Evolutionary conservation across 179 eudicot species (phyloP), one percentile per base, ranked within the genome.

Genomic region (Sideroxylon spinosum): DNA sequence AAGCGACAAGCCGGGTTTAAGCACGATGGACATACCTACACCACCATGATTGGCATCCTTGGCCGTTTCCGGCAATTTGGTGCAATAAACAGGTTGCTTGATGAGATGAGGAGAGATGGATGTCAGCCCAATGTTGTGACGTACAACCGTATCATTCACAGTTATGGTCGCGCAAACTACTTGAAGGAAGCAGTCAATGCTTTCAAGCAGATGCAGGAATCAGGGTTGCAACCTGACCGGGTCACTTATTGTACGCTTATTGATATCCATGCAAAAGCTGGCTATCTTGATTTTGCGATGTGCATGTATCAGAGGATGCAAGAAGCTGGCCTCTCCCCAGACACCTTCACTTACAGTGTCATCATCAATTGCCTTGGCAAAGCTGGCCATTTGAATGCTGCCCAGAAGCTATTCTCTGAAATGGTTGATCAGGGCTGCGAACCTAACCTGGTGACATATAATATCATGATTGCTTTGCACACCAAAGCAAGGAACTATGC

Each of bases 161-260:
- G 98, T 84, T 95, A 95, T 61, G 99, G 99, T 0, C 89, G 93
- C 57, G 99, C 99, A n/a, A 95, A 95, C 82, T 95, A 89, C 81
- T 86, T 95, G 74, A 90, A 81, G 10, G 92, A 95, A 66, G 97
- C 99, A 4, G 82, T 93, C 9, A 50, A 82, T 78, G 99, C 92
- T 83, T 93, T 93, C 81, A 85, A 90, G 60, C 91, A 90, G 73
- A 95, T 95, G 98, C 97, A 90, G 79, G 78, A 85, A 80, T 83
- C 72, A 0, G 94, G 99, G n/a, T 88, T 92, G 74, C 83, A 90
- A 83, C 99, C 98, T 19, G 99, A 95, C 80, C 92, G 98, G 49
- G 99, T 95, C 68, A 95, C 99, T 13, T 95, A 95, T 68, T 95
- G 99, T 84, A 95, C 99, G 2, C 91, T 95, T 19, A 95, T 95